These are phyloP conservation scores for Plantago ovata DNA, from an alignment of 257 asterid species.

Conservation along the genomic window DNA sequence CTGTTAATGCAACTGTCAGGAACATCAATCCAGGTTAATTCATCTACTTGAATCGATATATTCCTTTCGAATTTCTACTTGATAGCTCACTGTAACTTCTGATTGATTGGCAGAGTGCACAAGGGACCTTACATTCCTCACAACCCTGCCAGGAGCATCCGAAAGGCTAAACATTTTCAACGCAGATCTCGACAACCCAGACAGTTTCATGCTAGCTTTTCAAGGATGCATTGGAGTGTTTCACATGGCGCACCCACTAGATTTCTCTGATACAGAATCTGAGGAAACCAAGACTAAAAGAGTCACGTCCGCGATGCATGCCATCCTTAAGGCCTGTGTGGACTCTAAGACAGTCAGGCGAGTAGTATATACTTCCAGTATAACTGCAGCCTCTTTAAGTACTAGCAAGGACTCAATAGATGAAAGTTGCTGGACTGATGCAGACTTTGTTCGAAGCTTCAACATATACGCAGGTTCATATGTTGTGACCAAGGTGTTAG, in stretches of 20 bases:
- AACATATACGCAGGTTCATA: conserved; percentile 21
- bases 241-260: conserved; percentile 48
- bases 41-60: too few relatives aligned
- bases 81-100: too few relatives aligned
- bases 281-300: conserved; percentile 25
- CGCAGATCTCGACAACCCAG: conserved; percentile 39
- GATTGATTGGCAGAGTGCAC: conserved; percentile 2
- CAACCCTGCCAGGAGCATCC: conserved; percentile 33
- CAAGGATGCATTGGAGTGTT: conserved; percentile 46
- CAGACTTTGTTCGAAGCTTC: background rate
- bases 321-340: conserved; percentile 26
- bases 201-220: conserved; percentile 31
- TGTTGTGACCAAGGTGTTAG: conserved; percentile 32
- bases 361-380: conserved; percentile 37
- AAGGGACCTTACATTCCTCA: conserved; percentile 23
- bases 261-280: conserved; percentile 26
- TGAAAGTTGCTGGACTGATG: conserved; percentile 26
- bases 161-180: conserved; percentile 32
- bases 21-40: conserved; percentile 6
- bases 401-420: conserved; percentile 14
- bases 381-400: conserved; percentile 21
- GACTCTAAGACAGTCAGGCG: conserved; percentile 28
- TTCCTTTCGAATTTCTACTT: too few relatives aligned
- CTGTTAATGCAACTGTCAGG: background rate
- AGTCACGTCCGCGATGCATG: conserved; percentile 22